Base-by-base conservation (phyloP, 495 filamentous ascomycete genomes). In the Aspergillus campestris region DNA sequence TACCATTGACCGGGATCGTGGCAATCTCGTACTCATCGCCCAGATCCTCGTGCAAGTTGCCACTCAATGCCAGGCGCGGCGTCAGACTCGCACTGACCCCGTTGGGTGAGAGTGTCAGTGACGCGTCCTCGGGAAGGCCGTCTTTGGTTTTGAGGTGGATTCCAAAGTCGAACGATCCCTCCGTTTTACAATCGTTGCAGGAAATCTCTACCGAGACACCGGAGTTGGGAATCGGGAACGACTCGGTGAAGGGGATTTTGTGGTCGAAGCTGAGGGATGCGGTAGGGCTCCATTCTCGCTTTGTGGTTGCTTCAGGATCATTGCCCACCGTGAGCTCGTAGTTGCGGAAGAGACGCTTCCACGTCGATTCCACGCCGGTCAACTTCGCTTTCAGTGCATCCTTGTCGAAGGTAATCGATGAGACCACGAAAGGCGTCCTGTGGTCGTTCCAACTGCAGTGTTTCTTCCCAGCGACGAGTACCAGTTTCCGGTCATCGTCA, bases 381-480 rank as follows among this genome's bases (percentile, higher is more conserved):
- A 69, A 40, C 7, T 50, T 54, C 7, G 58, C 60, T 24, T 45
- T 61, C 27, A 58, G 59, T 8, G 38, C 37, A 6, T 31, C 28
- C n/a, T 60, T 56, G 40, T 65, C 56, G 44, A 65, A 72, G 29
- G 39, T 37, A 12, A 69, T 49, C 8, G 51, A 42, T 3, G 55
- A 55, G 34, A 69, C 51, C 8, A 54, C 39, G 39, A 62, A 72
- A 5, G 68, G 68, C 29, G 56, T 27, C 2, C 68, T 32, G 34
- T 55, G 38, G 3, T 50, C 34, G 46, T 67, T 67, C 52, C 56
- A 61, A 7, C 59, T 57, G 44, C 68, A 72, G 34, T 69, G 56
- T 12, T 53, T 57, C 12, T 39, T 42, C 12, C 64, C 66, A n/a
- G 66, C 64, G 13, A 70, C 59, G 36, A 70, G 48, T 3, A 70